Percentiles rank a stretch among this genome's conserved stretches.
Evolutionary conservation across 2,329 filamentous ascomycete species (phyloP).

Genomic region (Fusarium lateritium): DNA sequence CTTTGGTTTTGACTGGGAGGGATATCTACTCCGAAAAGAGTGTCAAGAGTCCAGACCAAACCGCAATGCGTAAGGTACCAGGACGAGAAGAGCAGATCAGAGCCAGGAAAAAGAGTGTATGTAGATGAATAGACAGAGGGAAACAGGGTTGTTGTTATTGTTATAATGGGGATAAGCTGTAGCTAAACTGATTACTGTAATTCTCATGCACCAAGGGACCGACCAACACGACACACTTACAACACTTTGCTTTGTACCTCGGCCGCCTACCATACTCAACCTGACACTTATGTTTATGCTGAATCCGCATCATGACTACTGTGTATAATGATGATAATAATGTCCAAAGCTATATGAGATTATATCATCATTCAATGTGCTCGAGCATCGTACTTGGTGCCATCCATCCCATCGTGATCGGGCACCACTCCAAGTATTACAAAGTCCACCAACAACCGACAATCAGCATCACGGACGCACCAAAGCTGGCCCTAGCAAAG

Average conservation of each 20-base stretch:
- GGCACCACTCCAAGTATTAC: slow-evolving; percentile 7
- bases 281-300: background rate
- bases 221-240: slow-evolving; percentile 1
- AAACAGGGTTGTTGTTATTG: slow-evolving; percentile 25
- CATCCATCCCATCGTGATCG: slow-evolving; percentile 2
- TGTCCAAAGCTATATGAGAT: background rate
- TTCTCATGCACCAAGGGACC: slow-evolving; percentile 24
- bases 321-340: background rate
- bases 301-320: background rate
- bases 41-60: slow-evolving; percentile 25
- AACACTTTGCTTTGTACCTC: slow-evolving; percentile 8
- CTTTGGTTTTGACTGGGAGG: slow-evolving; percentile 26
- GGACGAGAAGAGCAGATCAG: slow-evolving; percentile 24
- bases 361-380: background rate
- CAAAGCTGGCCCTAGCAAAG: slow-evolving; percentile 33
- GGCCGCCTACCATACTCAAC: background rate
- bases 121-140: slow-evolving; percentile 2
- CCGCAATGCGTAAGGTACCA: slow-evolving; percentile 20
- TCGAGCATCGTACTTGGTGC: background rate
- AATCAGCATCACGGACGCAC: slow-evolving; percentile 23
- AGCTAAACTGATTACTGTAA: background rate
- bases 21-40: slow-evolving; percentile 42
- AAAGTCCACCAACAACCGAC: slow-evolving; percentile 24
- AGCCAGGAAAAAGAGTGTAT: slow-evolving; percentile 23
- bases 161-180: slow-evolving; percentile 12